These are phyloP conservation scores for Tylopilus sp. DNA, from an alignment of 768 basidiomycete species.

Conservation along the genomic window DNA sequence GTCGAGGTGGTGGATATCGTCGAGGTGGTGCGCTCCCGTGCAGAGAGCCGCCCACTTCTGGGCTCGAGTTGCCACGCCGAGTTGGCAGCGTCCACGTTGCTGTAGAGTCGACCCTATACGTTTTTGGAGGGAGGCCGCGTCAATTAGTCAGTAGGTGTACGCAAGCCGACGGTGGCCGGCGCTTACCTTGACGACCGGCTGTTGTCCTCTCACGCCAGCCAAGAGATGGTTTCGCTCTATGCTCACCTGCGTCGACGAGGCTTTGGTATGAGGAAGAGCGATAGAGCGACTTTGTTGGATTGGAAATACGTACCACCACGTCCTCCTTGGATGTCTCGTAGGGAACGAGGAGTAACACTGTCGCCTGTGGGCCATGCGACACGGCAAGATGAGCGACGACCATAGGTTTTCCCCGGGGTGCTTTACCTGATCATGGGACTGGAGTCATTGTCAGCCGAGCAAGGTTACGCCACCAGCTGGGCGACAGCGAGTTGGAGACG, in stretches of 20 bases:
- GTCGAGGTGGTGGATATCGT: slow-evolving; percentile 73
- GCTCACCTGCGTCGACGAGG: slow-evolving; percentile 46
- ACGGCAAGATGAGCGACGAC: slow-evolving; percentile 15
- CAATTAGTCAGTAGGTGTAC: too few relatives aligned
- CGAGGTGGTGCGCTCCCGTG: slow-evolving; percentile 71
- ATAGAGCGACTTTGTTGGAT: neutral
- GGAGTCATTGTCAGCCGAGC: slow-evolving; percentile 13
- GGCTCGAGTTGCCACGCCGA: slow-evolving; percentile 83
- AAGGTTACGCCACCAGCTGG: slow-evolving; percentile 15
- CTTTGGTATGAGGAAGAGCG: slow-evolving; percentile 1
- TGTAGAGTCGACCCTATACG: slow-evolving; percentile 73
- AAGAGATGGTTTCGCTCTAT: slow-evolving; percentile 71
- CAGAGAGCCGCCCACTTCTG: slow-evolving; percentile 46
- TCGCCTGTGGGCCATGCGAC: slow-evolving; percentile 49
- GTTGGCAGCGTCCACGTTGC: slow-evolving; percentile 58
- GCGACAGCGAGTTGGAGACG: neutral
- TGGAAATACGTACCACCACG: slow-evolving; percentile 49
- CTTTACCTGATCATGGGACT: slow-evolving; percentile 84
- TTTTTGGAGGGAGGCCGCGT: too few relatives aligned
- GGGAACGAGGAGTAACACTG: slow-evolving; percentile 71
- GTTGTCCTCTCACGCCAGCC: slow-evolving; percentile 67
- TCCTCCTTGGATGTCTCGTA: slow-evolving; percentile 70
- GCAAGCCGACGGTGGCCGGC: neutral
- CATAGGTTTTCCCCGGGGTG: slow-evolving; percentile 11
- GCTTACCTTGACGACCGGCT: slow-evolving; percentile 70